Conservation (phyloP, 495 filamentous ascomycete species). For the Penicillium simplicissimum region DNA sequence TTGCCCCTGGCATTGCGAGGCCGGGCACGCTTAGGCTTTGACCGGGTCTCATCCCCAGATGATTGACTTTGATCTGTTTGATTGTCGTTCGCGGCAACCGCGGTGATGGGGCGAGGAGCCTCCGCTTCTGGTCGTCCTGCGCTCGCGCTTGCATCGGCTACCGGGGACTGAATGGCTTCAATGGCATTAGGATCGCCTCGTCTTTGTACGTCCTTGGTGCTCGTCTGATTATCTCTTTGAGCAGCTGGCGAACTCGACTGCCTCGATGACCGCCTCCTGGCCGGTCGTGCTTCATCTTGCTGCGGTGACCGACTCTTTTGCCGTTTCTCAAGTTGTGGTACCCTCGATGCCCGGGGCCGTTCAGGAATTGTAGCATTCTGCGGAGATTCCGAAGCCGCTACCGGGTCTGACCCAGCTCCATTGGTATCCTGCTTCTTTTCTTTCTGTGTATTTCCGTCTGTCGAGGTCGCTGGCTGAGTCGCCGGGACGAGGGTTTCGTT, state of each 20-base stretch:
- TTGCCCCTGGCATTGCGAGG: background rate
- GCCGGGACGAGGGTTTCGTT: background rate
- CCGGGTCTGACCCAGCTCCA: background rate
- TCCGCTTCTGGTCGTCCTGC: background rate
- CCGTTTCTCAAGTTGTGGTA: slow-evolving; percentile 12
- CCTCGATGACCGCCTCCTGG: background rate
- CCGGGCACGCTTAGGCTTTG: background rate
- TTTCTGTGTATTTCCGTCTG: background rate
- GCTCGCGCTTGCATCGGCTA: background rate
- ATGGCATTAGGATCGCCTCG: background rate
- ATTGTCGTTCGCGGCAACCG: background rate
- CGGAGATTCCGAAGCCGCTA: background rate
- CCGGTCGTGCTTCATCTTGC: background rate
- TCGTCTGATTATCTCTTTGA: background rate
- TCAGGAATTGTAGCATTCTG: background rate
- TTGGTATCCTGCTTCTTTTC: background rate
- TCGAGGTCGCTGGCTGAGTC: background rate
- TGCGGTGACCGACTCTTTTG: slow-evolving; percentile 23
- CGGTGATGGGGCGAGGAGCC: no score
- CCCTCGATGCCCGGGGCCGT: slow-evolving; percentile 10
- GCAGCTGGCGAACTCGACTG: slow-evolving; percentile 5
- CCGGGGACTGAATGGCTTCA: background rate
- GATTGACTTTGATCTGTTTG: background rate
- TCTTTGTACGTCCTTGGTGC: background rate
- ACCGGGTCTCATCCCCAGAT: background rate